Conservation (phyloP, 164 flowering plant genomes). For the Santalum album region DNA sequence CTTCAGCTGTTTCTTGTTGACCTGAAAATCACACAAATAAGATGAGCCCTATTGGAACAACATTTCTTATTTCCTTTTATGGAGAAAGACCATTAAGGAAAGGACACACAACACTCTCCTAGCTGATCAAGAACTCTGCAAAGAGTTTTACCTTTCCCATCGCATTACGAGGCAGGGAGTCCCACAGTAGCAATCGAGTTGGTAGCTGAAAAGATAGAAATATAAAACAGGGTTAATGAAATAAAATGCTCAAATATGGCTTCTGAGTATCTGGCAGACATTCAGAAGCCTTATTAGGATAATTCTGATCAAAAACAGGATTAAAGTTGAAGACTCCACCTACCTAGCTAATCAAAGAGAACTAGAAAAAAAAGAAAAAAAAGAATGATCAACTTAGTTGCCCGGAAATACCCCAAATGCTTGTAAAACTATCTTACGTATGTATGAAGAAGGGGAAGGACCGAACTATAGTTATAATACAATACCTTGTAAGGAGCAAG, state of each 20-base stretch:
- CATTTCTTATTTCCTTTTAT: background rate
- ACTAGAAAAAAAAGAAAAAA: too few relatives aligned
- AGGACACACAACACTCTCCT: background rate
- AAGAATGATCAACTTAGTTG: background rate
- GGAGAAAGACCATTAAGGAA: background rate
- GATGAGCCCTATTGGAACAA: background rate
- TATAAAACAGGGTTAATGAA: background rate
- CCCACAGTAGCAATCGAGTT: constrained; percentile 69
- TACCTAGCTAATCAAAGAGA: too few relatives aligned
- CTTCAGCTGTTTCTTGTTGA: constrained; percentile 56
- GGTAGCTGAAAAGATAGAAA: constrained; percentile 47
- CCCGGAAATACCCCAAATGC: too few relatives aligned
- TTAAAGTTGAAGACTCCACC: too few relatives aligned
- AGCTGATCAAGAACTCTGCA: background rate
- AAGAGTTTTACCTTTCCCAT: constrained; percentile 82
- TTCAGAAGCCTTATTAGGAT: too few relatives aligned
- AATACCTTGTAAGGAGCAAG: constrained; percentile 96
- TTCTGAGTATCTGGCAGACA: too few relatives aligned
- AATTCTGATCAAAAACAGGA: too few relatives aligned
- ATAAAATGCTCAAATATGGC: background rate
- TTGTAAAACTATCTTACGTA: too few relatives aligned
- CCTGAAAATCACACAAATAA: too few relatives aligned
- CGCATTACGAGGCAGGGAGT: constrained; percentile 80
- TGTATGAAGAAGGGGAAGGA: background rate
- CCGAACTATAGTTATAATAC: background rate